Evolutionary conservation across 2,329 filamentous ascomycete genomes (phyloP).

Genomic region (Xylariaceae sp.): DNA sequence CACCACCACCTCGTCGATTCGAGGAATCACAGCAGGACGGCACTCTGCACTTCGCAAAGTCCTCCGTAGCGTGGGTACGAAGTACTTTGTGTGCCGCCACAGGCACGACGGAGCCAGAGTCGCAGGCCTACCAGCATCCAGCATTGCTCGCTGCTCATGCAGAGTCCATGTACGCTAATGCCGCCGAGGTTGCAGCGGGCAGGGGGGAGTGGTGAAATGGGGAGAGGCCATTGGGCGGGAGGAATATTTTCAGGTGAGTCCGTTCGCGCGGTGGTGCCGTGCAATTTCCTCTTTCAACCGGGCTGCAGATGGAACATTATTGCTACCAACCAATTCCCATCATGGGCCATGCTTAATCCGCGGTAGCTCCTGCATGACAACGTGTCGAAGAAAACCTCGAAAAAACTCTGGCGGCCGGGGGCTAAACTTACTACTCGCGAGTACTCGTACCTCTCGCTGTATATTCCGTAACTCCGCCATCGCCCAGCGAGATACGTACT

Average conservation of each 20-base stretch:
- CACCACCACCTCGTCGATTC: neutral
- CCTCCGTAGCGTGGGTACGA: neutral
- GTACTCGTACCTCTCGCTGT: too few species aligned
- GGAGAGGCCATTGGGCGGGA: conserved; percentile 16
- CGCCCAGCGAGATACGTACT: neutral
- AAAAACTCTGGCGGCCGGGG: conserved; percentile 5
- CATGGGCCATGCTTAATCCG: neutral
- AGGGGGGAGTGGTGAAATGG: neutral
- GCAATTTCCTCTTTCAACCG: conserved; percentile 18
- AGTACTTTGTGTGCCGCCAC: neutral
- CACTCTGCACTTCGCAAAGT: neutral
- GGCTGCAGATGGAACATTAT: conserved; percentile 21
- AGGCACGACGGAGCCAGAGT: too few species aligned
- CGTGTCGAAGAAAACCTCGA: conserved; percentile 15
- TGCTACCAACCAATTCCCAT: conserved; percentile 6
- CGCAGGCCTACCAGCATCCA: too few species aligned
- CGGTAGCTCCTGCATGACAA: conserved; percentile 13
- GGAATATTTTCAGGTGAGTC: conserved; percentile 26
- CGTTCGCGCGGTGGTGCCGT: conserved; percentile 28
- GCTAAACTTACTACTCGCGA: conserved; percentile 2
- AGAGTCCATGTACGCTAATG: conserved; percentile 7
- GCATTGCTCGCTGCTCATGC: neutral
- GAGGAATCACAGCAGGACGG: neutral
- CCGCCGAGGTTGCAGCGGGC: conserved; percentile 1
- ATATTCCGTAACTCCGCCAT: too few species aligned